Evolutionary conservation across 75 land plant species (phyloP), one percentile per base, ranked within the genome.

Genomic region (Pinus taeda): DNA sequence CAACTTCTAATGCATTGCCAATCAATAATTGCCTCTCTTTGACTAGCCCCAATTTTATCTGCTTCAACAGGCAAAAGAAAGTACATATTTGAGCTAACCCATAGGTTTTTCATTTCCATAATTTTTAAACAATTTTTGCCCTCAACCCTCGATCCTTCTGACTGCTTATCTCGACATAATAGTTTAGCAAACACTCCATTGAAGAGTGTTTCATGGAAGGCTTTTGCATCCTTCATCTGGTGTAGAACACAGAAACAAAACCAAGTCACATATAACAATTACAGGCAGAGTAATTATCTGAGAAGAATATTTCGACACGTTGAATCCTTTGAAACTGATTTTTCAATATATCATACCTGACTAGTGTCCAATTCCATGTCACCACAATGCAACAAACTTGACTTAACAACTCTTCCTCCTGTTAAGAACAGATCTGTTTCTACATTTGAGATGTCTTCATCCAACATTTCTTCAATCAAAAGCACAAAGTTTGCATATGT

Each of bases 161-260:
- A 74, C 42, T 81, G 76, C 77, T 78, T 86, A 0, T 75, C 77
- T 61, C 77, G 76, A 37, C 59, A 30, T 62, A 93, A 81, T 70
- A 93, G 74, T 66, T 84, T 91, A 75, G 96, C 95, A 81, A 90
- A 95, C 71, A 95, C 42, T 15, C 98, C 96, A 82, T 97, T 97
- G 78, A 90, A 97, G 36, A 97, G 72, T 12, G 94, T 57, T 37
- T 91, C 90, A 20, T 97, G 99, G 70, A 89, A 95, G 30, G 77
- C 53, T 81, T 88, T 97, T 69, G 96, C 98, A 73, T 86, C 90
- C 64, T 12, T 66, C 59, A 97, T 73, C 99, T 97, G 85, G 57
- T 1, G 55, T 49, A 49, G 55, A 11, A 56, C 26, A 73, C 17
- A 7, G 15, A 22, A 55, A 73, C 11, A 49, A 15, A 22, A 56